Conservation (phyloP, 1,284 basidiomycete genomes). For the Afroboletus lepidellus region DNA sequence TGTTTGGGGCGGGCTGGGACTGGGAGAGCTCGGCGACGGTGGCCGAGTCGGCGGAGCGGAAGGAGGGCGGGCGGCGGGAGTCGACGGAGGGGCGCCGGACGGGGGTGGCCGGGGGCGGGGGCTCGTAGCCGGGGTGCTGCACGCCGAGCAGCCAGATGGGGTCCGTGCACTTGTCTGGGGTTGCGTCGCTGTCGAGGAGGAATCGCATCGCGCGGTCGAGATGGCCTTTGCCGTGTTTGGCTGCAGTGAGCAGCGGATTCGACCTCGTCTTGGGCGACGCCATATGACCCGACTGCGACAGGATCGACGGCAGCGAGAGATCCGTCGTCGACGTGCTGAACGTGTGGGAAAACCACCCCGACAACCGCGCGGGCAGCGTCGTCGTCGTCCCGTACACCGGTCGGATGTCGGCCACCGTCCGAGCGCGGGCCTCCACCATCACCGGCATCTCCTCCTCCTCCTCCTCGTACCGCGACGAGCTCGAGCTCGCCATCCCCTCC, state of each 20-base stretch:
- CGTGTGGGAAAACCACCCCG: slow-evolving; percentile 77
- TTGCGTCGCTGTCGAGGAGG: slow-evolving; percentile 79
- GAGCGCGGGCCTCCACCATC: slow-evolving; percentile 50
- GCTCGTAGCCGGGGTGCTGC: slow-evolving; percentile 72
- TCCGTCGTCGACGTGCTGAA: slow-evolving; percentile 69
- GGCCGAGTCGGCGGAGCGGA: slow-evolving; percentile 48
- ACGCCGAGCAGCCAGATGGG: slow-evolving; percentile 86
- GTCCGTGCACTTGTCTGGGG: slow-evolving; percentile 75
- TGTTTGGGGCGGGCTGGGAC: slow-evolving; percentile 37
- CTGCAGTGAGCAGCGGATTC: slow-evolving; percentile 58
- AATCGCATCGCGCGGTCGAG: slow-evolving; percentile 80
- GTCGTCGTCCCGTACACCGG: slow-evolving; percentile 37
- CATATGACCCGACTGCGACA: slow-evolving; percentile 48
- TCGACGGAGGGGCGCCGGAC: slow-evolving; percentile 27
- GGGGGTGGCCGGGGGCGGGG: slow-evolving; percentile 40
- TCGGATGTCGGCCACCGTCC: slow-evolving; percentile 48
- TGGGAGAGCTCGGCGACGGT: slow-evolving; percentile 39
- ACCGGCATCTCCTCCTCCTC: slow-evolving; percentile 46
- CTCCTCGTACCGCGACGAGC: slow-evolving; percentile 30
- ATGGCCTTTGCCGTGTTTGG: slow-evolving; percentile 71
- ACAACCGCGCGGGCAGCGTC: slow-evolving; percentile 58
- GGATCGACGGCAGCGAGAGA: slow-evolving; percentile 59
- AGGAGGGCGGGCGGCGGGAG: slow-evolving; percentile 40
- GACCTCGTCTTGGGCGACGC: slow-evolving; percentile 46
- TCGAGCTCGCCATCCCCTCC: slow-evolving; percentile 41